Evolutionary conservation across 345 rosid genomes (phyloP).

Genomic region (Populus euphratica): DNA sequence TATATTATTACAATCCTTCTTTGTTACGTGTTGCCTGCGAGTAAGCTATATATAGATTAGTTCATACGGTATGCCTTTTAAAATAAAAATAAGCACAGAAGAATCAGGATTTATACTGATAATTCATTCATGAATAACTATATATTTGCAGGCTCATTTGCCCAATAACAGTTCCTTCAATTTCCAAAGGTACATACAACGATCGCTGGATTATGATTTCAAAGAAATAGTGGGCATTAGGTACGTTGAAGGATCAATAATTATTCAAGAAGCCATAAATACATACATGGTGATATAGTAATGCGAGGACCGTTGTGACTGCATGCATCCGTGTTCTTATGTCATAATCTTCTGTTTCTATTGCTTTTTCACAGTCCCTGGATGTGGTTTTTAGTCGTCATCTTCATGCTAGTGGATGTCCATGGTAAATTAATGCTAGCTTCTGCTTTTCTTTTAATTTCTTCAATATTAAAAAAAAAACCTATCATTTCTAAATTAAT

Average conservation of each 20-base stretch:
- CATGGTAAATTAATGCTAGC: constrained; percentile 13
- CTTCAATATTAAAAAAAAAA: background rate
- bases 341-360: background rate
- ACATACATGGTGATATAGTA: too few species aligned
- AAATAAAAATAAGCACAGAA: too few species aligned
- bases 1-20: too few species aligned
- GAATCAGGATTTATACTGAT: background rate
- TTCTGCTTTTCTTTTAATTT: background rate
- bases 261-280: too few species aligned
- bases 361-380: constrained; percentile 21
- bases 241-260: background rate
- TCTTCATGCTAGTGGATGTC: constrained; percentile 32
- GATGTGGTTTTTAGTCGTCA: constrained; percentile 32
- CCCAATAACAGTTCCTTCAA: constrained; percentile 32
- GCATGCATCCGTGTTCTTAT: too few species aligned
- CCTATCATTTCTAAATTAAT: background rate
- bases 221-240: constrained; percentile 27
- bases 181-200: constrained; percentile 22
- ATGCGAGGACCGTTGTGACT: too few species aligned
- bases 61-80: too few species aligned
- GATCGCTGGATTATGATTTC: constrained; percentile 24
- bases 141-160: constrained; percentile 46
- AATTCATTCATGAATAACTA: background rate
- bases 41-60: too few species aligned
- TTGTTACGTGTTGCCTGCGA: too few species aligned